These are phyloP conservation scores for Stephania cephalantha DNA, from an alignment of 164 flowering plant genomes.

Conservation along the genomic window DNA sequence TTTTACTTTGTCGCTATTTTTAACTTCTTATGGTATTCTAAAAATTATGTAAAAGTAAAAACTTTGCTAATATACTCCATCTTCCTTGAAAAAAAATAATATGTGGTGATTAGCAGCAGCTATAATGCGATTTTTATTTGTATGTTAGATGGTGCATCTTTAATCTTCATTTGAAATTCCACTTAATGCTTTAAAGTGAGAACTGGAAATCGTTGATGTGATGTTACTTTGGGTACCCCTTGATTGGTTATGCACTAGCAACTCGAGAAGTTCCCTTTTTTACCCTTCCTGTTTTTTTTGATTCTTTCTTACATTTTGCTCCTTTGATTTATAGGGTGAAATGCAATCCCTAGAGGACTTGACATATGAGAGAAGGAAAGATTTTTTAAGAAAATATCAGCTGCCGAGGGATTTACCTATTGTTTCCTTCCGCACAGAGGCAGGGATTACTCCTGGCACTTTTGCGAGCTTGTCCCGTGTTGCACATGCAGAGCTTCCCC, in stretches of 20 bases:
- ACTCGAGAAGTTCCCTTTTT: background rate
- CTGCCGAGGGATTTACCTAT: slow-evolving; percentile 77
- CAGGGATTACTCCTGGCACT: slow-evolving; percentile 67
- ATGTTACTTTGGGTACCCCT: background rate
- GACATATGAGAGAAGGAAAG: slow-evolving; percentile 76
- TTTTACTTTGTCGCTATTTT: no score
- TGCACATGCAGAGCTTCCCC: slow-evolving; percentile 86
- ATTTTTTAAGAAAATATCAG: slow-evolving; percentile 57
- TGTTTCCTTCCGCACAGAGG: slow-evolving; percentile 90
- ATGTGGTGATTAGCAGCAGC: background rate
- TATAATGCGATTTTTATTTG: background rate
- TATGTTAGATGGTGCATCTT: background rate
- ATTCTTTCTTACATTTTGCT: background rate
- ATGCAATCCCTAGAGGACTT: slow-evolving; percentile 85
- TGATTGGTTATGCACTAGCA: background rate
- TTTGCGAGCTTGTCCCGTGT: slow-evolving; percentile 79
- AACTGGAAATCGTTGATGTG: background rate
- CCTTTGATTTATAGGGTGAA: slow-evolving; percentile 57
- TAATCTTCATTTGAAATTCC: background rate
- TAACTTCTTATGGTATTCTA: no score
- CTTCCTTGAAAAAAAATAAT: background rate
- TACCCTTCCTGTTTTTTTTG: background rate
- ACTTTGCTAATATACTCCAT: no score
- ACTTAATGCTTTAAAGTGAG: background rate
- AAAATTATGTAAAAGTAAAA: no score